A percentile compares a stretch with the other conserved stretches of the same genome.
These are phyloP conservation scores for Alternaria infectoria DNA, from an alignment of 2,329 filamentous ascomycete genomes.

Conservation along the genomic window DNA sequence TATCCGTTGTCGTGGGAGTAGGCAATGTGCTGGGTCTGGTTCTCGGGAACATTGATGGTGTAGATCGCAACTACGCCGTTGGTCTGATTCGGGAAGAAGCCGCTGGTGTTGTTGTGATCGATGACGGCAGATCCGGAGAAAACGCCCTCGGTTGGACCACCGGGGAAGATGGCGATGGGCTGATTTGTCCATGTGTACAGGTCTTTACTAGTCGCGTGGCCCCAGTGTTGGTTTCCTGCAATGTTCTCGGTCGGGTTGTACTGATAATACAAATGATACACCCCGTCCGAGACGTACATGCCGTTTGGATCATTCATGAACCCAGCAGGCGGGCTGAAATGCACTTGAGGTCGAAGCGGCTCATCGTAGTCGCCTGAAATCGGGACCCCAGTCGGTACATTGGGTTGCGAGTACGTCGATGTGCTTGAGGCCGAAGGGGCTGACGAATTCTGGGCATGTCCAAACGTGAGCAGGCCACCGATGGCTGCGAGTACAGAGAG, in stretches of 20 bases:
- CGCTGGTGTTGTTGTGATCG: conserved; percentile 69
- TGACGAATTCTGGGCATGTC: background rate
- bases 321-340: conserved; percentile 61
- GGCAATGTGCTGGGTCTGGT: conserved; percentile 65
- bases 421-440: background rate
- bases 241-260: conserved; percentile 60
- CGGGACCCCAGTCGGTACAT: conserved; percentile 42
- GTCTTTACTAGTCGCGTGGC: conserved; percentile 68
- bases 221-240: conserved; percentile 69
- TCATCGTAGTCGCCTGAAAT: conserved; percentile 51
- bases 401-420: conserved; percentile 30
- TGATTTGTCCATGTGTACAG: conserved; percentile 71
- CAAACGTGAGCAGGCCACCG: background rate
- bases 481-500: conserved; percentile 1
- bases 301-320: conserved; percentile 70
- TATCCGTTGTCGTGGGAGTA: conserved; percentile 68
- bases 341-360: conserved; percentile 58
- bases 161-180: conserved; percentile 66
- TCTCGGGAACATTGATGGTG: conserved; percentile 53
- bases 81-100: conserved; percentile 67
- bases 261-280: conserved; percentile 71
- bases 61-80: conserved; percentile 69
- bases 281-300: conserved; percentile 66
- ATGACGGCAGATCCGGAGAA: conserved; percentile 64
- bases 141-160: conserved; percentile 60